phyloP scores from a whole-genome alignment of 164 flowering plant species.

The Umbellularia californica region DNA sequence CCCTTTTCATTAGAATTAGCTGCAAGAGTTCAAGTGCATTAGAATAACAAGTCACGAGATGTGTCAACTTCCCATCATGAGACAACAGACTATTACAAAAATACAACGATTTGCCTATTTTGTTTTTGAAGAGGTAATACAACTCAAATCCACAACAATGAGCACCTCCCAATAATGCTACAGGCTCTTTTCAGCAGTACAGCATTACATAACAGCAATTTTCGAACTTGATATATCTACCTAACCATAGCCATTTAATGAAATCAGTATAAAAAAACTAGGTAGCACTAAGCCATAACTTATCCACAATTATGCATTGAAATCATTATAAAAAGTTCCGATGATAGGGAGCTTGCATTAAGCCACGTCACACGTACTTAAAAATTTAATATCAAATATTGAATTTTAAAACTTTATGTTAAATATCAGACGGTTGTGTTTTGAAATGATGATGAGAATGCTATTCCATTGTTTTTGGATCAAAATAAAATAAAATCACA shows the following conservation, averaged over 20 bases:
- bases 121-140: too few relatives aligned
- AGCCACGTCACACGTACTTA: not conserved
- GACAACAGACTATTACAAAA: not conserved
- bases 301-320: too few relatives aligned
- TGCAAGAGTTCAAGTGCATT: conserved; percentile 19
- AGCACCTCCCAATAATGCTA: not conserved
- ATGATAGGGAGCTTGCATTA: not conserved
- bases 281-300: not conserved
- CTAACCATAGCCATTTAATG: not conserved
- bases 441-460: not conserved
- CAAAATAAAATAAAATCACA: too few relatives aligned
- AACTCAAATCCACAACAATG: not conserved
- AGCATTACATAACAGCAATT: not conserved
- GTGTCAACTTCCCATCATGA: not conserved
- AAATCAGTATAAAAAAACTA: too few relatives aligned
- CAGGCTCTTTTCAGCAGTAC: not conserved
- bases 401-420: not conserved
- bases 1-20: conserved; percentile 55
- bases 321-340: too few relatives aligned
- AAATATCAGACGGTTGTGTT: not conserved
- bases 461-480: not conserved
- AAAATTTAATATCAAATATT: not conserved
- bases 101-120: not conserved
- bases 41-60: conserved; percentile 1
- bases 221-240: too few relatives aligned